Conservation (phyloP, 192 early-diverging fungal genomes). For the Entomortierella beljakovae region DNA sequence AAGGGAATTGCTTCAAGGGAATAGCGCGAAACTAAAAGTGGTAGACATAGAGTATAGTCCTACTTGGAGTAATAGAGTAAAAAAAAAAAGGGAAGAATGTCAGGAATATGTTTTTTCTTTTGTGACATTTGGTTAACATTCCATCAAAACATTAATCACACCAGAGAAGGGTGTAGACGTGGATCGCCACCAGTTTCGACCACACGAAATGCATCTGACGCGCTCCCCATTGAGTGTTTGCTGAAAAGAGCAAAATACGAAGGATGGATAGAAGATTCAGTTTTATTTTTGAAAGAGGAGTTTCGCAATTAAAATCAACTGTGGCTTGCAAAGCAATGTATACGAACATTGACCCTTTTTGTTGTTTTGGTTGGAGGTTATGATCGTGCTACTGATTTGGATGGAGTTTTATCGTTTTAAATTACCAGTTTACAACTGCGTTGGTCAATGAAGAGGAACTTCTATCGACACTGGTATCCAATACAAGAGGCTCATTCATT, state of each 20-base stretch:
- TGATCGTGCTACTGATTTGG: too few relatives aligned
- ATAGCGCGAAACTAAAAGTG: slow-evolving; percentile 25
- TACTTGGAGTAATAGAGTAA: neutral
- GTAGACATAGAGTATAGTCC: slow-evolving; percentile 37
- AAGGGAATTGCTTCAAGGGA: slow-evolving; percentile 21
- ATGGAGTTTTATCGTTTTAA: too few relatives aligned
- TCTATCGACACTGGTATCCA: too few relatives aligned
- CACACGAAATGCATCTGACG: slow-evolving; percentile 39
- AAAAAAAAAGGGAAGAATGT: neutral
- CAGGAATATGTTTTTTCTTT: neutral
- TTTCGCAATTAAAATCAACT: too few relatives aligned
- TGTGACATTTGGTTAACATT: neutral
- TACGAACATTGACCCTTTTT: too few relatives aligned
- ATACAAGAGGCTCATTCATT: too few relatives aligned
- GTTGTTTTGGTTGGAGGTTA: too few relatives aligned
- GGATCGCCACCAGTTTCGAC: slow-evolving; percentile 50
- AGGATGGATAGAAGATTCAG: too few relatives aligned
- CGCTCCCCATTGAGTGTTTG: slow-evolving; percentile 1
- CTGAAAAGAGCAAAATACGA: neutral
- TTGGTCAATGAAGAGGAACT: too few relatives aligned
- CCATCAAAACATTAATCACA: neutral
- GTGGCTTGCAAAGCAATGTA: too few relatives aligned
- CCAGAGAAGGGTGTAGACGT: slow-evolving; percentile 24
- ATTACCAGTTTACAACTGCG: too few relatives aligned
- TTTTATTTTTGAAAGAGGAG: too few relatives aligned